Conservation (phyloP, 495 filamentous ascomycete species). For the Penicillium bovifimosum region DNA sequence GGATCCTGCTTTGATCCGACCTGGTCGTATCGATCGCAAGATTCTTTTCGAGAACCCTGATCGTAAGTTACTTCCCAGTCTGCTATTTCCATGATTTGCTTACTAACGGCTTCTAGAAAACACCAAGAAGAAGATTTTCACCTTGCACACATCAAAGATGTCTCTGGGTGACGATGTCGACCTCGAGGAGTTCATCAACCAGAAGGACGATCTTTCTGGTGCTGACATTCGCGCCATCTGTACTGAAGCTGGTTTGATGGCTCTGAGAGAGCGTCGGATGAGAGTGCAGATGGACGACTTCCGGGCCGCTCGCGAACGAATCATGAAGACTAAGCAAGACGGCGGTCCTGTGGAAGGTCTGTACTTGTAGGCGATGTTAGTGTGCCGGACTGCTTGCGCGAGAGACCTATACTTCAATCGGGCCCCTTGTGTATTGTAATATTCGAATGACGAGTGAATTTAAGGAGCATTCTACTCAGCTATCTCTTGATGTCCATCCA, state of each 20-base stretch:
- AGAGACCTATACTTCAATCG: slow-evolving; percentile 8
- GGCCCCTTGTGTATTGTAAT: slow-evolving; percentile 28
- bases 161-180: slow-evolving; percentile 91
- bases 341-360: slow-evolving; percentile 90
- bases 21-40: slow-evolving; percentile 97
- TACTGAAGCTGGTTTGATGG: slow-evolving; percentile 93
- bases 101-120: slow-evolving; percentile 58
- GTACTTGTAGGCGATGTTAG: slow-evolving; percentile 71
- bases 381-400: slow-evolving; percentile 8
- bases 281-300: slow-evolving; percentile 99
- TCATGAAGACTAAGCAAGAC: slow-evolving; percentile 98
- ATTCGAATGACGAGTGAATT: slow-evolving; percentile 14
- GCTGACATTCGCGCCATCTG: slow-evolving; percentile 99
- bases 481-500: too few species aligned
- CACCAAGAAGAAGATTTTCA: slow-evolving; percentile 99
- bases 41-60: slow-evolving; percentile 99
- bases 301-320: slow-evolving; percentile 82
- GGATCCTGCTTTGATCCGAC: slow-evolving; percentile 92
- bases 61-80: slow-evolving; percentile 49
- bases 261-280: slow-evolving; percentile 92
- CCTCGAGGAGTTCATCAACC: slow-evolving; percentile 94
- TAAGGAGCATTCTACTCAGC: neutral
- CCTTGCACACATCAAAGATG: slow-evolving; percentile 99
- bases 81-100: neutral
- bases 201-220: slow-evolving; percentile 96